Base-by-base conservation (phyloP, 2,329 filamentous ascomycete genomes). In the Blastomyces emzantsi region DNA sequence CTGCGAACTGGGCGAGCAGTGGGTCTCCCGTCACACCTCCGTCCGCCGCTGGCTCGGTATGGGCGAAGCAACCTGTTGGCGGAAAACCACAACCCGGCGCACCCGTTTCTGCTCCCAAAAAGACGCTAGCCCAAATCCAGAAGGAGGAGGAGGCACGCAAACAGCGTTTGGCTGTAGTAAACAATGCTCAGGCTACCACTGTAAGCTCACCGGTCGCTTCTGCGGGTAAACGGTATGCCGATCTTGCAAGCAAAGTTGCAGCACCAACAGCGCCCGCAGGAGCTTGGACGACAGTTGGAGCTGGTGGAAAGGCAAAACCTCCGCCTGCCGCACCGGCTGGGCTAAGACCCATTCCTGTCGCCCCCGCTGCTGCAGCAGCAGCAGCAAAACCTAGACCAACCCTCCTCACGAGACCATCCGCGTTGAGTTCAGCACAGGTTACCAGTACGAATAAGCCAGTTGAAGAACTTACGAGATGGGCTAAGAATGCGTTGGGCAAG, bases 401-500 rank as follows among this genome's bases (percentile, higher is more conserved):
- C 8, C 75, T 78, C 11, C 74, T 75, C 15, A 76, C 80, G n/a
- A 79, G 75, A 58, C 76, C 79, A 2, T 79, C 82, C 3, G 75
- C 79, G 9, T 77, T 79, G 8, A 73, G 77, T 30, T 81, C 77
- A 62, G 73, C 78, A 25, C 74, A 74, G 25, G 68, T 75, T 30
- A 66, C 74, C 9, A 80, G 79, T 63, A 76, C 81, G 59, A 80
- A 80, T 67, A 85, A 84, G 65, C 93, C 94, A 2, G 86, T 90
- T 74, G 92, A 96, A 51, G 94, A 97, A 75, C 95, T 99, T 75
- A 88, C 87, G 72, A 97, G 95, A 76, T 99, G 94, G 94, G 86
- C 92, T 22, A 86, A 89, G 69, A 83, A 86, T 63, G 88, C 94
- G 73, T 81, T 99, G 67, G 83, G 84, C 63, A 88, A 90, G 64